Conservation (phyloP, 2,329 filamentous ascomycete genomes). For the Aureobasidium pullulans region DNA sequence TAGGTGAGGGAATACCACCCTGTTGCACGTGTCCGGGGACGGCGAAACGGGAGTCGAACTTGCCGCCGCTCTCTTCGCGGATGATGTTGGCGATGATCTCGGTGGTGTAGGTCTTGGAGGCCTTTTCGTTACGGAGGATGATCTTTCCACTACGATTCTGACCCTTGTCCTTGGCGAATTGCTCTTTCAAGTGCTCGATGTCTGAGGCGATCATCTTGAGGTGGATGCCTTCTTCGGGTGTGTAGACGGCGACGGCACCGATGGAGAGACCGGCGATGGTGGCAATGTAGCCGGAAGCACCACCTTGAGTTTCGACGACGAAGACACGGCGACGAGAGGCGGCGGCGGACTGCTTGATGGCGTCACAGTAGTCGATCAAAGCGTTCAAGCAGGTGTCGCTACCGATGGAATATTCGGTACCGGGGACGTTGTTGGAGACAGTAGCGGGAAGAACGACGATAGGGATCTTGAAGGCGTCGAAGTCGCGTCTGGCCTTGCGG, state of each 20-base stretch:
- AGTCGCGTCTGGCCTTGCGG: conserved; percentile 68
- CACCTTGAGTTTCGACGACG: conserved; percentile 96
- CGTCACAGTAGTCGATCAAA: conserved; percentile 89
- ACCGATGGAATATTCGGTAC: conserved; percentile 92
- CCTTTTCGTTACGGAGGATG: conserved; percentile 94
- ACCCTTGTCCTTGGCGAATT: conserved; percentile 78
- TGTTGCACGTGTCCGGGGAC: conserved; percentile 94
- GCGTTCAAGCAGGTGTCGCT: conserved; percentile 97
- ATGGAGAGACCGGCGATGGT: conserved; percentile 87
- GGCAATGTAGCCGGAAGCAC: conserved; percentile 86
- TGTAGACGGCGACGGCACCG: conserved; percentile 88
- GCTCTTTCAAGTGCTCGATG: conserved; percentile 78
- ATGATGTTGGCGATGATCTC: conserved; percentile 95
- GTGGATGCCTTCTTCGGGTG: conserved; percentile 90
- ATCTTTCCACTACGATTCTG: conserved; percentile 85
- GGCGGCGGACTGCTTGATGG: conserved; percentile 93
- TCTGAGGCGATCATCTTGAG: conserved; percentile 88
- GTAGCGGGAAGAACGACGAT: conserved; percentile 91
- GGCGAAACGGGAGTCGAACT: conserved; percentile 86
- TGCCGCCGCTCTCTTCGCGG: conserved; percentile 80
- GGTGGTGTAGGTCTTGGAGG: conserved; percentile 81
- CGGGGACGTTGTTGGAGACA: conserved; percentile 96
- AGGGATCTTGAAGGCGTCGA: conserved; percentile 83
- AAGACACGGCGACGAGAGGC: conserved; percentile 90
- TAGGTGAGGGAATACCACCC: conserved; percentile 83